Base-by-base conservation (phyloP, 2,329 filamentous ascomycete species). In the Chalara sp. region DNA sequence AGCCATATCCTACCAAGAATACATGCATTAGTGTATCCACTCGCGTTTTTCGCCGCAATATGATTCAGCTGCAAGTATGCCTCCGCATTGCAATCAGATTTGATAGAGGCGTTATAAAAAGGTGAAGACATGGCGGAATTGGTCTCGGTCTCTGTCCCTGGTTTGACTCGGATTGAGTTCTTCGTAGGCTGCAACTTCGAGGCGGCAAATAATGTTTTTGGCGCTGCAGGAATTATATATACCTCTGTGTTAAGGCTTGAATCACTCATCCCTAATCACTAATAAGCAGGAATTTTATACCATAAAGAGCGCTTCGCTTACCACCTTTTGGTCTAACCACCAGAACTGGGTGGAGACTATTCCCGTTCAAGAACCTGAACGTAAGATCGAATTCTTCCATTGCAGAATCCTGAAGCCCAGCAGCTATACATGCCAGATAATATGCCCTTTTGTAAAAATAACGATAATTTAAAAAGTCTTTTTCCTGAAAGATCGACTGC, bases 381-480 rank as follows among this genome's bases (percentile, higher is more conserved):
- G 72, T 72, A 43, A 87, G 61, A 11, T 79, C 72, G 58, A 86
- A 75, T 1, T 72, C 70, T 12, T 76, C 67, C 4, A 71, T 72
- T 44, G 83, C 68, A 4, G 77, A 70, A 37, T 78, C 73, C 56
- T 82, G 81, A 48, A 97, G 72, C 5, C 79, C 82, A 32, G 81
- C 82, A 11, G 89, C 83, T 50, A 97, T 73, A 57, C 87, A 89
- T 33, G 91, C 89, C 47, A 97, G 72, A 64, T 95, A 97, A 68
- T 92, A 97, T 10, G 93, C 87, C 56, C 91, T 78, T 63, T 96
- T 95, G 71, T 96, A 91, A 65, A 96, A 96, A 70, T 95, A 97
- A 54, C 93, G 82, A 73, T 93, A 79, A 67, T 96, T 90, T 46
- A 91, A 76, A 66, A 92, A 96, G 68, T 99, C 93, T 70, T 97